phyloP scores from a whole-genome alignment of 805 yeast species.

The Candida corydali region DNA sequence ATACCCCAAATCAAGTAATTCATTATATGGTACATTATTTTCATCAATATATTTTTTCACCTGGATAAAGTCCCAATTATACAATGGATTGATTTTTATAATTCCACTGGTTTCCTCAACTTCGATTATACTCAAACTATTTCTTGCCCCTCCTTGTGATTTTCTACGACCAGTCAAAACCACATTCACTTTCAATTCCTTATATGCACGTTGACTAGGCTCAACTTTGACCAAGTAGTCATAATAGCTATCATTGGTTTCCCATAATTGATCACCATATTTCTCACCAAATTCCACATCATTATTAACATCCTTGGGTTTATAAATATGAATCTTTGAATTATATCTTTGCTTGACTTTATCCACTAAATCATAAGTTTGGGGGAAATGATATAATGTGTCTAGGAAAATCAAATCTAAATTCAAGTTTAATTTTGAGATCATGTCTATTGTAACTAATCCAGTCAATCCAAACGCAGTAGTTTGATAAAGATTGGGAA shows the following conservation, averaged over 20 bases:
- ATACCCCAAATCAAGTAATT: conserved; percentile 78
- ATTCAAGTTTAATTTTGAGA: conserved; percentile 44
- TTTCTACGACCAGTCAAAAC: conserved; percentile 90
- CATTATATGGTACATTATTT: conserved; percentile 81
- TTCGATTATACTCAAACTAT: conserved; percentile 69
- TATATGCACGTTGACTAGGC: conserved; percentile 83
- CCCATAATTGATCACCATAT: conserved; percentile 83
- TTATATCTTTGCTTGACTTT: conserved; percentile 52
- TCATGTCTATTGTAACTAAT: conserved; percentile 78
- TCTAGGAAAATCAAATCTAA: conserved; percentile 82
- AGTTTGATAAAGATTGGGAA: conserved; percentile 81
- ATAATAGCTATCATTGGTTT: conserved; percentile 70
- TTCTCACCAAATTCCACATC: conserved; percentile 60
- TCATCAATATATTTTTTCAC: conserved; percentile 67
- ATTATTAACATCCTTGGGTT: conserved; percentile 54
- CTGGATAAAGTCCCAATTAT: conserved; percentile 72
- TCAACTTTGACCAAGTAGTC: conserved; percentile 90
- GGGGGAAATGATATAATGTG: conserved; percentile 93
- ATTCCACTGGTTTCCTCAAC: conserved; percentile 65
- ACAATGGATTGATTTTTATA: conserved; percentile 84
- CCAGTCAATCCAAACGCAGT: conserved; percentile 97
- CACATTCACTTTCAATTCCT: conserved; percentile 67
- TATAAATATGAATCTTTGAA: conserved; percentile 58
- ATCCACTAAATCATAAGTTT: conserved; percentile 72
- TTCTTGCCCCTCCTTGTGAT: conserved; percentile 85